These are phyloP conservation scores for Luzula sylvatica DNA, from an alignment of 176 grass and related monocot genomes.

Conservation along the genomic window DNA sequence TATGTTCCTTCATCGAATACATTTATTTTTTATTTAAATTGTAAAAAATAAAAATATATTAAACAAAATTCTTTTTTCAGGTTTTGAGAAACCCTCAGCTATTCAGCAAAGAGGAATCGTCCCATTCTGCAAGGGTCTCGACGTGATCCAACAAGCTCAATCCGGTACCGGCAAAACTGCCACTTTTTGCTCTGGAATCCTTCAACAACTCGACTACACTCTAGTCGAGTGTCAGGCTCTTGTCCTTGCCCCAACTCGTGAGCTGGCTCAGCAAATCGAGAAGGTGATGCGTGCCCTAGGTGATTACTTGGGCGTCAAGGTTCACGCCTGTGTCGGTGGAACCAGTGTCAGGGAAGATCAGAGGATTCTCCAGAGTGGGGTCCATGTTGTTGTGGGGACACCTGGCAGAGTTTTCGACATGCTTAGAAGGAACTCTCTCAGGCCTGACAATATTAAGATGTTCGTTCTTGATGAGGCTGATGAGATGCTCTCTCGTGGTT, in stretches of 20 bases:
- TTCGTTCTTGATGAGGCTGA: slow-evolving; percentile 93
- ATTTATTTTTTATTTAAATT: background rate
- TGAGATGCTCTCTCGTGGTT: slow-evolving; percentile 97
- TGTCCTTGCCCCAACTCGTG: slow-evolving; percentile 85
- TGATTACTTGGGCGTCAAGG: slow-evolving; percentile 86
- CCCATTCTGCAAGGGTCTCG: slow-evolving; percentile 86
- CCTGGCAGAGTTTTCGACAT: slow-evolving; percentile 88
- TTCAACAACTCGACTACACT: slow-evolving; percentile 84
- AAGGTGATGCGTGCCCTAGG: slow-evolving; percentile 91
- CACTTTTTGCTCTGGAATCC: slow-evolving; percentile 86
- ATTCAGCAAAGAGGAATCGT: slow-evolving; percentile 92
- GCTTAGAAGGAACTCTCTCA: slow-evolving; percentile 72
- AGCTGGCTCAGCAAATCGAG: slow-evolving; percentile 88
- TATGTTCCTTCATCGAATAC: background rate
- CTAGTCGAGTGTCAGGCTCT: slow-evolving; percentile 85
- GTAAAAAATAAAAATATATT: background rate
- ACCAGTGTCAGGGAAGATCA: slow-evolving; percentile 86
- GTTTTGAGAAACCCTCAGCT: slow-evolving; percentile 94
- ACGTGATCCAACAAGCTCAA: slow-evolving; percentile 94
- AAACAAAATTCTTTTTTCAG: slow-evolving; percentile 18
- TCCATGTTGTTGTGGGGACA: slow-evolving; percentile 83
- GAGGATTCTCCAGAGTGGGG: slow-evolving; percentile 69
- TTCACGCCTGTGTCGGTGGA: slow-evolving; percentile 87
- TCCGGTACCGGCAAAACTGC: slow-evolving; percentile 95
- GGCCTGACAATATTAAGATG: slow-evolving; percentile 82